Conservation (phyloP, 2,329 filamentous ascomycete genomes). For the Rhexocercosporidium sp. region DNA sequence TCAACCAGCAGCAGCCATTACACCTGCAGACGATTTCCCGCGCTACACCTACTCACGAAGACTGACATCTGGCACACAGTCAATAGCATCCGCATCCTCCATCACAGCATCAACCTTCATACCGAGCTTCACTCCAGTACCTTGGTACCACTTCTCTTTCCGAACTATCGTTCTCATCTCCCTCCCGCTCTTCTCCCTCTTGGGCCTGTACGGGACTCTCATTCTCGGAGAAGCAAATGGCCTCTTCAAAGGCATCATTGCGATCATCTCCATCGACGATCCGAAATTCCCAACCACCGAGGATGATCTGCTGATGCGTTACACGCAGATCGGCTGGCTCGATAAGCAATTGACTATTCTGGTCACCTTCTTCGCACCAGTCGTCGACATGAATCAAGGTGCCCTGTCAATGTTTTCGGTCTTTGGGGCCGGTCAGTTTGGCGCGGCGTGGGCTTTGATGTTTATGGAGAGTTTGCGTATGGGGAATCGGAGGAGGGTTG, state of each 20-base stretch:
- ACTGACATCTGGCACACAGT: conserved; percentile 9
- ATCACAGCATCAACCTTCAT: not conserved
- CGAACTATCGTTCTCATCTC: conserved; percentile 27
- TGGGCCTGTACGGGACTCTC: conserved; percentile 28
- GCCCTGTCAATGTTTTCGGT: conserved; percentile 32
- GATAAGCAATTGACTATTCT: conserved; percentile 34
- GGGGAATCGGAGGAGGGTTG: conserved; percentile 48
- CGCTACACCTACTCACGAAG: not conserved
- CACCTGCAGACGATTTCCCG: not conserved
- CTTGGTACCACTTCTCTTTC: conserved; percentile 24
- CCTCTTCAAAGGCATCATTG: conserved; percentile 26
- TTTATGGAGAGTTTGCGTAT: conserved; percentile 50
- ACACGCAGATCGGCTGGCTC: conserved; percentile 32
- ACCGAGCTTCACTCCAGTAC: conserved; percentile 3
- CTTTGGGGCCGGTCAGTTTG: conserved; percentile 38
- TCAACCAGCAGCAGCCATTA: not conserved
- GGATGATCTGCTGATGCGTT: conserved; percentile 28
- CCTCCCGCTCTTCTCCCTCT: conserved; percentile 32
- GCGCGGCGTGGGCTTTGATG: conserved; percentile 41
- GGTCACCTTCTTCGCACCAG: conserved; percentile 37
- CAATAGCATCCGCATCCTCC: not conserved
- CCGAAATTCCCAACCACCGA: conserved; percentile 30
- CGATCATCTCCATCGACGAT: conserved; percentile 17
- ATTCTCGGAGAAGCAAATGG: conserved; percentile 31
- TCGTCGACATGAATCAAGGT: conserved; percentile 22